These are phyloP conservation scores for Gastrolobium bilobum DNA, from an alignment of 306 rosid genomes.

Conservation along the genomic window DNA sequence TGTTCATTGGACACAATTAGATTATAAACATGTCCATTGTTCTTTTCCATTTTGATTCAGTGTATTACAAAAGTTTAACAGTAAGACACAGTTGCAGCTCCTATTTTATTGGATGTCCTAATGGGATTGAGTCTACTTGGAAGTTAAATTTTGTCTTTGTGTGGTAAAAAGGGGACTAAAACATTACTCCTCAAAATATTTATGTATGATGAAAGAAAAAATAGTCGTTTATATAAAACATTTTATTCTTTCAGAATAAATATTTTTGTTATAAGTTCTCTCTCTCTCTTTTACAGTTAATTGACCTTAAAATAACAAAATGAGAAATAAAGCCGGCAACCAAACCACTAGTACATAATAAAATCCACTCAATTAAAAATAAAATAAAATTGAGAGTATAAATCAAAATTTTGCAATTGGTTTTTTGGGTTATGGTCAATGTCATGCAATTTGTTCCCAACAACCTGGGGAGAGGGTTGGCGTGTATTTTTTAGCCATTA, in stretches of 20 bases:
- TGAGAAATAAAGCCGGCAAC: background rate
- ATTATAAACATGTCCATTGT: background rate
- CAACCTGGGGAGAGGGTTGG: background rate
- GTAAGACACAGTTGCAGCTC: background rate
- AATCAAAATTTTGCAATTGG: background rate
- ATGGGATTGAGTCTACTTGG: background rate
- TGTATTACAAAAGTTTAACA: constrained; percentile 3
- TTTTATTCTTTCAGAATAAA: background rate
- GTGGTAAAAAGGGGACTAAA: background rate
- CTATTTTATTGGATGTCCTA: background rate
- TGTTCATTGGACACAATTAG: background rate
- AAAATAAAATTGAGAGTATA: background rate
- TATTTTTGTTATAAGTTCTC: background rate
- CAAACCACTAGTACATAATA: background rate
- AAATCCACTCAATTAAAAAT: background rate
- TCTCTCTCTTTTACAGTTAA: background rate
- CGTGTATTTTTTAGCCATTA: background rate
- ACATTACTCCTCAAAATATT: background rate
- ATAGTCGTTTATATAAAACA: background rate
- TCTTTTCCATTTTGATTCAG: constrained; percentile 36
- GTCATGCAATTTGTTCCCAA: background rate
- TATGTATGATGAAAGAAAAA: background rate
- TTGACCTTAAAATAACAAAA: background rate
- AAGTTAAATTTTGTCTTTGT: background rate
- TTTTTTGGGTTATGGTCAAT: background rate